These are phyloP conservation scores for Cladosporium austrohemisphaericum DNA, from an alignment of 2,329 filamentous ascomycete species.

Conservation along the genomic window DNA sequence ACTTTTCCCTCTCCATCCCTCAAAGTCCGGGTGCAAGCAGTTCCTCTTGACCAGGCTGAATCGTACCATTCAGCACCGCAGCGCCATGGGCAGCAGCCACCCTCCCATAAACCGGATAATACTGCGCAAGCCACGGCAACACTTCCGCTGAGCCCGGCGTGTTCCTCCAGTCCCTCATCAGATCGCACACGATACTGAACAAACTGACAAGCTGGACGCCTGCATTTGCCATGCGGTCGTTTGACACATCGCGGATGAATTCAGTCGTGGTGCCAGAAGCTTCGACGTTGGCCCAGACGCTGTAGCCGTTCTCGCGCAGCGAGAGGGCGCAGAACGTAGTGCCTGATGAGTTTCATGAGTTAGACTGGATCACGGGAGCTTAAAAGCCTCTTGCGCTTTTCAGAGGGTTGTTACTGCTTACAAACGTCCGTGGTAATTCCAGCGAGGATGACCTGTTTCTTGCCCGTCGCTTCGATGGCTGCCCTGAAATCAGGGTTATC, in stretches of 20 bases:
- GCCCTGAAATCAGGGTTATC: constrained; percentile 66
- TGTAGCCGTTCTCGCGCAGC: constrained; percentile 66
- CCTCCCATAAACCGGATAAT: constrained; percentile 62
- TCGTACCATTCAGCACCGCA: constrained; percentile 57
- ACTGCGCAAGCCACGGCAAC: constrained; percentile 62
- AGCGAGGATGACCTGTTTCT: constrained; percentile 66
- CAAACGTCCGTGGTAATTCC: constrained; percentile 74
- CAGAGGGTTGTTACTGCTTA: constrained; percentile 27
- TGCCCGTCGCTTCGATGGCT: constrained; percentile 62
- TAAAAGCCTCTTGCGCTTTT: too few species aligned
- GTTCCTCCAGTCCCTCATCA: constrained; percentile 68
- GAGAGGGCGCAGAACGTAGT: constrained; percentile 71
- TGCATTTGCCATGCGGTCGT: constrained; percentile 62
- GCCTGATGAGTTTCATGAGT: constrained; percentile 34
- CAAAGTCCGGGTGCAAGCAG: constrained; percentile 17
- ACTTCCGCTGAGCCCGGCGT: constrained; percentile 52
- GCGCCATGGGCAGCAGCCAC: constrained; percentile 60
- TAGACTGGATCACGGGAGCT: not conserved
- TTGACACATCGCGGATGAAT: constrained; percentile 60
- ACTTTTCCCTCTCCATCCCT: not conserved
- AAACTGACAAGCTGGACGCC: constrained; percentile 62
- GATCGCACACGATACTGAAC: constrained; percentile 62
- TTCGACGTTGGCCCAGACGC: constrained; percentile 70
- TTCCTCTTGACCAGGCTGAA: constrained; percentile 53
- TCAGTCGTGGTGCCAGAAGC: constrained; percentile 63